phyloP scores from a whole-genome alignment of 2,329 filamentous ascomycete species.

The Metarhizium rileyi region DNA sequence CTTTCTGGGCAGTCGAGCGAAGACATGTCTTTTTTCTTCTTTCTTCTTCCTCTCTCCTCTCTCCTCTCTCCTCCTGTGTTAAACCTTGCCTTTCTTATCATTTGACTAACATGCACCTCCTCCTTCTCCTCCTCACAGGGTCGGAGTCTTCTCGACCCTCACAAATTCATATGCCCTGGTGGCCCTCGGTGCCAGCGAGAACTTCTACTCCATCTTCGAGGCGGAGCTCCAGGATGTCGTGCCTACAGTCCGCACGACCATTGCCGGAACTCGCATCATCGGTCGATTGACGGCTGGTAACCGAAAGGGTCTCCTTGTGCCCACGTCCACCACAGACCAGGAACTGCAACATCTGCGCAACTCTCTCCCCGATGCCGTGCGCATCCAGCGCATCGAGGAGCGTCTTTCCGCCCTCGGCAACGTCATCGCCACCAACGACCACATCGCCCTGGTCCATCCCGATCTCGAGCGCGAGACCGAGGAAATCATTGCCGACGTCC shows the following conservation, averaged over 20 bases:
- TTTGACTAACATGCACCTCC: constrained; percentile 6
- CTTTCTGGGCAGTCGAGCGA: too few species aligned
- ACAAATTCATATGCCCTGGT: constrained; percentile 97
- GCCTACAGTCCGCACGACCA: constrained; percentile 92
- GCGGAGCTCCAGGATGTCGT: constrained; percentile 95
- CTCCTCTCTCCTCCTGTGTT: too few species aligned
- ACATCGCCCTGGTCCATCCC: constrained; percentile 91
- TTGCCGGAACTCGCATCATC: constrained; percentile 92
- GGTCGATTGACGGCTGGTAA: constrained; percentile 93
- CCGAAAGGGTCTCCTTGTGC: constrained; percentile 91
- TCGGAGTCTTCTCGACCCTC: constrained; percentile 92
- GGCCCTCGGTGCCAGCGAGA: constrained; percentile 89
- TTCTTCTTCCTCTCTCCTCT: too few species aligned
- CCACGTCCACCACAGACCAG: constrained; percentile 93
- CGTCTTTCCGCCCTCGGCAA: constrained; percentile 91
- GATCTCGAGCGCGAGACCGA: constrained; percentile 97
- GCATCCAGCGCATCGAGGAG: constrained; percentile 97
- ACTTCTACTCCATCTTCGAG: constrained; percentile 99
- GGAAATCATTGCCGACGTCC: constrained; percentile 93
- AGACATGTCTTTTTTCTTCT: too few species aligned
- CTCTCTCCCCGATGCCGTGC: constrained; percentile 80
- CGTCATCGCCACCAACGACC: constrained; percentile 93
- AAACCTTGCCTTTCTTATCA: too few species aligned
- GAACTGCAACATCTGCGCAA: constrained; percentile 96
- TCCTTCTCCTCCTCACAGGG: constrained; percentile 47